Base-by-base conservation (phyloP, 805 yeast genomes). In the Isabelozyma rhagii region DNA sequence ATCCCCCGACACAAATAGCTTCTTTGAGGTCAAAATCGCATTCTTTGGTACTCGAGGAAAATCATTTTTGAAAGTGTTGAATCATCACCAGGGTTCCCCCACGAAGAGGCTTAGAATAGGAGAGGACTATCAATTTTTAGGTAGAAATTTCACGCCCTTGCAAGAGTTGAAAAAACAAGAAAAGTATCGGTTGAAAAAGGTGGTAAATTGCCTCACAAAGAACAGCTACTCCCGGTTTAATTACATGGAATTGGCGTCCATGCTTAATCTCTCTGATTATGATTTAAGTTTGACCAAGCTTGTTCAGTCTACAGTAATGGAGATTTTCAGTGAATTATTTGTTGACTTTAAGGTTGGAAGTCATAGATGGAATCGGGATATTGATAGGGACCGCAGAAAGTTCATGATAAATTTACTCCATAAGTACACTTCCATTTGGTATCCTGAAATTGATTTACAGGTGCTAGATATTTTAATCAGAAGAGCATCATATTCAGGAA, bases 291-390 rank as follows among this genome's bases (percentile, higher is more conserved):
- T 84, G 56, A 84, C 89, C 0, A 74, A 78, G 25, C 72, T 71
- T 44, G 64, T 86, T 15, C 90, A 85, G 57, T 67, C 72, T 36
- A 73, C 73, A 43, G 74, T 85, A 14, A 58, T 85, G 34, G 69
- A 74, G 43, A 74, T 84, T 39, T 77, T 85, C 52, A 78, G 75
- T 41, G 71, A 77, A 41, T 82, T 79, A 15, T 31, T 31, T 31
- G 75, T 89, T 47, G 84, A 86, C 4, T 89, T 88, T 66, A 83
- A 85, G 28, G 64, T 90, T 28, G 96, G 96, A 5, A 79, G 82
- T 53, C 81, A 81, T 59, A 87, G 96, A 0, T 90, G 97, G 96
- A 84, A 88, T 41, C 75, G 96, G 54, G 96, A 87, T 59, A 87
- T 94, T 0, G 74, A 79, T 1, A 77, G 74, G 47, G 68, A 65